phyloP scores from a whole-genome alignment of 176 grass and related monocot species.

The Chrysopogon serrulatus region DNA sequence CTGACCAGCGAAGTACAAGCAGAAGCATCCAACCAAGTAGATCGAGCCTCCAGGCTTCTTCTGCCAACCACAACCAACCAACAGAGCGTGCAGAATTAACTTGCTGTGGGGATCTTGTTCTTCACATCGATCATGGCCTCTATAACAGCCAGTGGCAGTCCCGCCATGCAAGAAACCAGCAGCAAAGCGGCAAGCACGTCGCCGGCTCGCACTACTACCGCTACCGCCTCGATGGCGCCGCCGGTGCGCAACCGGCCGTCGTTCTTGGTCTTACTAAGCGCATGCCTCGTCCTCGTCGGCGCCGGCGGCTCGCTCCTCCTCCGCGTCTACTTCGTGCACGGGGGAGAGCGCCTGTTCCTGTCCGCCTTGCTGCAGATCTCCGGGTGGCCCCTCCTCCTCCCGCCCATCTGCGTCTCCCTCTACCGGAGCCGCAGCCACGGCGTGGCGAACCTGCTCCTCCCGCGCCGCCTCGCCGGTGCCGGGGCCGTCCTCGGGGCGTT shows the following conservation, averaged over 20 bases:
- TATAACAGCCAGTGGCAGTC: background rate
- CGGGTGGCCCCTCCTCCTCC: constrained; percentile 63
- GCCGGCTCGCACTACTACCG: background rate
- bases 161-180: constrained; percentile 23
- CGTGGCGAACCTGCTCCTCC: constrained; percentile 20
- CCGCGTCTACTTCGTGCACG: constrained; percentile 70
- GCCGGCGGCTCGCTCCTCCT: constrained; percentile 52
- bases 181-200: background rate
- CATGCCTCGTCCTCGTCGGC: constrained; percentile 53
- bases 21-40: background rate
- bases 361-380: constrained; percentile 48
- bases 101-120: no score
- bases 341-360: constrained; percentile 52
- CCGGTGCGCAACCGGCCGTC: constrained; percentile 16
- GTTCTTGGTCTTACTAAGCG: constrained; percentile 39
- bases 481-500: constrained; percentile 38
- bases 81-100: no score
- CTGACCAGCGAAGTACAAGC: no score
- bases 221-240: background rate
- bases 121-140: background rate
- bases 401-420: constrained; percentile 33
- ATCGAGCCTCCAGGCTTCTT: background rate
- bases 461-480: constrained; percentile 16
- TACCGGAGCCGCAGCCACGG: constrained; percentile 15
- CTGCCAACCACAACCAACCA: background rate